Evolutionary conservation across 2,329 filamentous ascomycete genomes (phyloP), one percentile per base, ranked within the genome.

Genomic region (Phaeosphaeriaceae sp.): DNA sequence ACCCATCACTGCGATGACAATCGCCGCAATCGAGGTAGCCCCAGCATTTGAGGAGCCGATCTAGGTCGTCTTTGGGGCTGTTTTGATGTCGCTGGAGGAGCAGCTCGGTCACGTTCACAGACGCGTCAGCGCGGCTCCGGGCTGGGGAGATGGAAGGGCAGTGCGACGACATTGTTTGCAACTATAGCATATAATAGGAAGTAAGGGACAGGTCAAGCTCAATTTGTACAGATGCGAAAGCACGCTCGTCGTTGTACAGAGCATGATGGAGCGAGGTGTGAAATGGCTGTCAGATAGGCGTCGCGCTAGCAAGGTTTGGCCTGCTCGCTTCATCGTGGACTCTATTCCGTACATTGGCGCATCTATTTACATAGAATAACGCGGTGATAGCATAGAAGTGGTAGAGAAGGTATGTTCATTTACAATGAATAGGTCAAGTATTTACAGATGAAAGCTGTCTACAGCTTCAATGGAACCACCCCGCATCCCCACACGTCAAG

Each of bases 11-110:
- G 7, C 72, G 61, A 61, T 76, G 73, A 31, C 75, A 77, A 54
- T 77, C 75, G 4, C 75, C 75, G 54, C 75, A 77, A 46, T 77
- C 75, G 7, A 31, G 53, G 27, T 73, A 73, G 0, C 74, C 73
- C 75, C 75, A 77, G 52, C 75, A 77, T 25, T 67, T 62, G n/a
- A 63, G 54, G 19, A 76, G 51, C 40, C 75, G 61, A 24, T 72
- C 61, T 58, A 68, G 65, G 46, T 77, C 70, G 20, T 76, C 69
- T 51, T 72, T 68, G 1, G 72, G 66, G 31, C 67, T 70, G 24
- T 70, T 48, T 46, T 71, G 57, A 58, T 72, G 71, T 54, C 68
- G 60, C 21, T 70, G 56, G 27, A 61, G 54, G 4, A 74, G 33
- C 1, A 74, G n/a, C 21, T 67, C 58, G 11, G 70, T 70, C 17